Evolutionary conservation across 192 early-diverging fungal species (phyloP), one percentile per base, ranked within the genome.

Genomic region (Radiomyces spectabilis): DNA sequence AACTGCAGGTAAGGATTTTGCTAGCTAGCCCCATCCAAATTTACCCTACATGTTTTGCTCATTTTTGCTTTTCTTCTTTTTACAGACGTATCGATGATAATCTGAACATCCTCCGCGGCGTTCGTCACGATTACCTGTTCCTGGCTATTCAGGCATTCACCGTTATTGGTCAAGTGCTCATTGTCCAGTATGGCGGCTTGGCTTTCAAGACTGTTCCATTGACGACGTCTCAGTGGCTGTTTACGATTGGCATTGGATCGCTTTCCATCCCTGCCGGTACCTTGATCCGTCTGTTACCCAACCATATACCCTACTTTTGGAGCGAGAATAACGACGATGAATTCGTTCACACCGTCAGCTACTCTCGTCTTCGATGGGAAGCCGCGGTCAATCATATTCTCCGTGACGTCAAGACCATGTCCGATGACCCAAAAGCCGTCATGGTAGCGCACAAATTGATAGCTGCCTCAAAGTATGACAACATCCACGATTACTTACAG

Each of bases 91-190:
- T 96, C 61, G 73, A 78, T 45, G 76, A 85, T 55, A 78, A 70
- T n/a, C 51, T 83, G 47, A 97, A 97, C 57, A 77, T 98, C 24
- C 93, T 98, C 74, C 76, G 80, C 49, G 83, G 88, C 68, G 75
- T 96, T 58, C 63, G 68, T 49, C 56, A 76, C 45, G 93, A 98
- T 73, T 72, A 74, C 29, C 79, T 86, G 51, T 96, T 98, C 65
- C 59, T 88, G 39, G 46, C 76, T 29, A 85, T 98, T 45, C 78
- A 93, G 52, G 30, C 82, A 19, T 63, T 87, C 21, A 82, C 90
- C 26, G 56, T 89, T 24, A 51, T 72, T 26, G 67, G 80, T 35
- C 95, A 98, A 75, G 72, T 82, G 51, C 46, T 89, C 34, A 93
- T 98, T 60, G 80, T 97, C 41, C 58, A 79, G 40, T 95, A 82